A percentile compares a stretch with the other conserved stretches of the same genome.
Conservation (phyloP, 148 eudicot species). For the Beta vulgaris region DNA sequence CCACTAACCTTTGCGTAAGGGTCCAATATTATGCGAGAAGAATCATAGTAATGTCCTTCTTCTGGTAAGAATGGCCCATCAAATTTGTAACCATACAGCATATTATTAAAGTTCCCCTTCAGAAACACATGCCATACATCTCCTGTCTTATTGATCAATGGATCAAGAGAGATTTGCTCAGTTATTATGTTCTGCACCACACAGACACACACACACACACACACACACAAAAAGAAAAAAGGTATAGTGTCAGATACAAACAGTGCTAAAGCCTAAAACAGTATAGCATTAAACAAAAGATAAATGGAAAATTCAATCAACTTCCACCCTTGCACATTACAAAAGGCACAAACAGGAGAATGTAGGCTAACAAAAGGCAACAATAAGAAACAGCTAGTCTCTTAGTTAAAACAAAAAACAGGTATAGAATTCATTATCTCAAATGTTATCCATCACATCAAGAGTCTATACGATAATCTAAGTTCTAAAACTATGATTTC, state of each 20-base stretch:
- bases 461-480: background rate
- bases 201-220: no score
- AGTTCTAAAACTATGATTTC: background rate
- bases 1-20: constrained; percentile 88
- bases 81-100: constrained; percentile 80
- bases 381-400: background rate
- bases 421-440: background rate
- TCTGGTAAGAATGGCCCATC: constrained; percentile 75
- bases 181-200: constrained; percentile 67
- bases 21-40: constrained; percentile 68
- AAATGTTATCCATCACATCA: background rate
- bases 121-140: constrained; percentile 89
- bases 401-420: background rate
- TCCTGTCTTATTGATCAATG: constrained; percentile 75
- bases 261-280: background rate
- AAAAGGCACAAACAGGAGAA: background rate
- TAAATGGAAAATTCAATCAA: background rate
- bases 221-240: constrained; percentile 15
- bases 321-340: background rate
- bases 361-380: background rate
- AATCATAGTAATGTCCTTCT: constrained; percentile 78
- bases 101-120: constrained; percentile 66
- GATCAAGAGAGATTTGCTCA: constrained; percentile 76
- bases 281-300: background rate
- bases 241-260: background rate